Evolutionary conservation across 108 stramenopile species (phyloP), one percentile per base, ranked within the genome.

Genomic region (Nannochloropsis salina): DNA sequence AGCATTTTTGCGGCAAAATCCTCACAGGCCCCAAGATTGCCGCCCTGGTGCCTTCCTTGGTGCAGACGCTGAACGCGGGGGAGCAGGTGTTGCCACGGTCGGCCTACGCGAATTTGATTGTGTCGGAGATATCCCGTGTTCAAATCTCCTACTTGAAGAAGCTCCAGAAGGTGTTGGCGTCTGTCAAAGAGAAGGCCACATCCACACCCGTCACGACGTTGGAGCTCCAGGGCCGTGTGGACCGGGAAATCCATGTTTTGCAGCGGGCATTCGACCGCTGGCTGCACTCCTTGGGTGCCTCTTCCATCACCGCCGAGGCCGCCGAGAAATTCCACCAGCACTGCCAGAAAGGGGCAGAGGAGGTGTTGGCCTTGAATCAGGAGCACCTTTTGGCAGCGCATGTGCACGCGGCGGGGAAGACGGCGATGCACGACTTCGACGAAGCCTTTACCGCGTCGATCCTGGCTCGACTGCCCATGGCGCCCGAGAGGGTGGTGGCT

Each of bases 11-110:
- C 61, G 61, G 61, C 61, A 74, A 74, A n/a, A n/a, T 74, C 61
- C 61, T 74, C 61, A 74, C 61, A 15, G 61, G 61, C 61, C 61
- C 61, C 61, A 74, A 74, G 61, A 74, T 74, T n/a, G 61, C 61
- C 6, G 15, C 61, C 61, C 61, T 74, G 20, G 61, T 74, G 15
- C 61, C 61, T n/a, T 15, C 61, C 61, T n/a, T 74, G 3, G 61
- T 74, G 15, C 20, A 74, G 61, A 74, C 61, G 20, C 2, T 74
- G 15, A 74, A 74, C 61, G 61, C 15, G 20, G 61, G 61, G 61
- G n/a, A 74, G 15, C 61, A n/a, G 15, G 61, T 74, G 20, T n/a
- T 74, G 20, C 61, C 61, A 15, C 61, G 61, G 20, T 74, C 61
- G 61, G 8, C 8, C 20, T 74, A 74, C 6, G 61, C 61, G 61